Percentiles rank a stretch among this genome's conserved stretches.
Evolutionary conservation across 345 rosid species (phyloP).

Genomic region (Clausena lansium): DNA sequence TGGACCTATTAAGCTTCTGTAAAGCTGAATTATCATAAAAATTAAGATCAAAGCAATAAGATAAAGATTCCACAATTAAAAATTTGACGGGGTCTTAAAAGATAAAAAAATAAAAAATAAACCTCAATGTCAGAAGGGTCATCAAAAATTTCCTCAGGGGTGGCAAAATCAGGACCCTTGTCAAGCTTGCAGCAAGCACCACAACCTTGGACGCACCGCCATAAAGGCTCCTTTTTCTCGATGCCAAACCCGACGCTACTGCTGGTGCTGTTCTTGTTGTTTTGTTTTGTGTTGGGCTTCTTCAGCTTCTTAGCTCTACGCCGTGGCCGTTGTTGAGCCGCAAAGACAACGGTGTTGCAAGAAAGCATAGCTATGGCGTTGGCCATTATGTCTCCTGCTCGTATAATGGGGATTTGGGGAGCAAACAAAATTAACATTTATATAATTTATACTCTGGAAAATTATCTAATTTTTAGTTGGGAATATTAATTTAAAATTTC

Average conservation of each 20-base stretch:
- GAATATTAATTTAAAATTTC: too few relatives aligned
- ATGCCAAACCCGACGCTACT: slow-evolving; percentile 38
- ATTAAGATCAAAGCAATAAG: background rate
- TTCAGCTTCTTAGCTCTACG: slow-evolving; percentile 13
- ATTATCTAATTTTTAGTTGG: too few relatives aligned
- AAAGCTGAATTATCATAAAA: slow-evolving; percentile 36
- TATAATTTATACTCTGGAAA: too few relatives aligned
- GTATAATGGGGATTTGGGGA: background rate
- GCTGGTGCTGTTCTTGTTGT: slow-evolving; percentile 16
- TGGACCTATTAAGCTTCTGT: slow-evolving; percentile 59
- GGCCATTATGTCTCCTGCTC: slow-evolving; percentile 9
- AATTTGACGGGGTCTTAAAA: too few relatives aligned
- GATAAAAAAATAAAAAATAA: background rate
- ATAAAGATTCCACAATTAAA: background rate
- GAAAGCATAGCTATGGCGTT: slow-evolving; percentile 8
- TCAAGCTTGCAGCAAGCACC: slow-evolving; percentile 92
- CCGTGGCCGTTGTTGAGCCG: slow-evolving; percentile 26
- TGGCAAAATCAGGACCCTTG: slow-evolving; percentile 68
- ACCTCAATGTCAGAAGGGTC: slow-evolving; percentile 64
- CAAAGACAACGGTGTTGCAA: slow-evolving; percentile 9
- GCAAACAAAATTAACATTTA: too few relatives aligned
- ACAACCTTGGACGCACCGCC: slow-evolving; percentile 74
- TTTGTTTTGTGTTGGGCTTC: slow-evolving; percentile 10
- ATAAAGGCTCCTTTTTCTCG: slow-evolving; percentile 41
- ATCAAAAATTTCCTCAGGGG: slow-evolving; percentile 78